These are phyloP conservation scores for Lycium barbarum DNA, from an alignment of 257 asterid genomes.

Conservation along the genomic window DNA sequence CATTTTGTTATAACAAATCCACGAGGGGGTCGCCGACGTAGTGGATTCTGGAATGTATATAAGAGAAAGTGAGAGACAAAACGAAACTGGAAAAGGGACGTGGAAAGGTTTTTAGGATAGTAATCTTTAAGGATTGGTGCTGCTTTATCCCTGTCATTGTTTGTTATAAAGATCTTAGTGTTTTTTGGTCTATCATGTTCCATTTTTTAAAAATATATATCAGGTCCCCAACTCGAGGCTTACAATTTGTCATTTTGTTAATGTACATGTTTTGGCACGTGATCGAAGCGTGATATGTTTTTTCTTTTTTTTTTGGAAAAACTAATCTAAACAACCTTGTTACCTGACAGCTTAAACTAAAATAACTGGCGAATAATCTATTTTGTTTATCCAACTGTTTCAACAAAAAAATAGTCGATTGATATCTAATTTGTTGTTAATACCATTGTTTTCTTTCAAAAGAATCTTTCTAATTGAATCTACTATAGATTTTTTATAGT, in stretches of 20 bases:
- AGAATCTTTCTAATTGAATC: no score
- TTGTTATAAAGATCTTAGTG: not conserved
- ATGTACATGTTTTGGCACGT: not conserved
- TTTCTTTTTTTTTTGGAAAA: not conserved
- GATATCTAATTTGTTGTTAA: no score
- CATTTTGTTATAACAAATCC: not conserved
- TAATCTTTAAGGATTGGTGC: not conserved
- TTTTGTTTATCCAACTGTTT: no score
- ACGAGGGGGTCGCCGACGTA: not conserved
- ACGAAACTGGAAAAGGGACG: slow-evolving; percentile 10
- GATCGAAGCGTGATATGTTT: not conserved
- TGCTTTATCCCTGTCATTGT: slow-evolving; percentile 20
- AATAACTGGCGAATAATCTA: no score
- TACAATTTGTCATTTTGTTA: not conserved
- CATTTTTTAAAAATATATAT: not conserved
- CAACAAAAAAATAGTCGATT: no score
- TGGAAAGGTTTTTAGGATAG: slow-evolving; percentile 5
- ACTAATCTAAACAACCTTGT: not conserved
- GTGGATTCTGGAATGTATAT: not conserved
- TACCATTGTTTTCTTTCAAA: no score
- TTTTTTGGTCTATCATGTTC: slow-evolving; percentile 3
- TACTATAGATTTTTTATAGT: no score
- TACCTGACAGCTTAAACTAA: no score
- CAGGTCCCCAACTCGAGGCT: not conserved
- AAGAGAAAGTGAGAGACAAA: not conserved